Evolutionary conservation across 192 early-diverging fungal genomes (phyloP), one percentile per base, ranked within the genome.

Genomic region (Phycomyces nitens): DNA sequence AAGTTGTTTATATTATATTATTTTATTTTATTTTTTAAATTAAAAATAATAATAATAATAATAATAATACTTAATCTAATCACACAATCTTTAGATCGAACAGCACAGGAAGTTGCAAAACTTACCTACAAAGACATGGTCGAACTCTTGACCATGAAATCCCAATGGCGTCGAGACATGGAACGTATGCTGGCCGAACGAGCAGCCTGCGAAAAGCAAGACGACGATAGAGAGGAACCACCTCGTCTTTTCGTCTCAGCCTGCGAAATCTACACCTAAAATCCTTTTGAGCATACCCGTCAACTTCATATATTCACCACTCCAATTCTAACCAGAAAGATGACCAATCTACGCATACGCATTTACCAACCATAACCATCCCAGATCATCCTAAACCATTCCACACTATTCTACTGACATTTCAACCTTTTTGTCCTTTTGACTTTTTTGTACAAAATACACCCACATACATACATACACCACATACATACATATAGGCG

Each of bases 101-200:
- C 62, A 41, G 62, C 62, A n/a, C 62, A 63, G 15, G 62, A 63
- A 40, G 62, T 63, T 26, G 62, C 62, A 40, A 63, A 63, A 53
- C 53, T 63, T 10, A 63, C 62, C 14, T 63, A 63, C 29, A 63
- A 63, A 54, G 62, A 63, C 24, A 63, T 63, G 62, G 38, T 63
- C 40, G 62, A 63, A 29, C 39, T 63, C 34, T 38, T 63, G 11
- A 63, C 62, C 6, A 63, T 63, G 62, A 63, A 63, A 54, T 63
- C 62, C 16, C 50, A 63, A 53, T 63, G 62, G 62, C 27, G 52
- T 53, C 44, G 62, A 43, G 62, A 63, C 16, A 63, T 63, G 62
- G 52, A 63, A 24, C 38, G 39, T 15, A 63, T 63, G 62, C 6
- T 63, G 3, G 62, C 52, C 22, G 51, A 54, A 27, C 29, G 62